Conservation (phyloP, 1,284 basidiomycete species). For the Apiotrichum gamsii region DNA sequence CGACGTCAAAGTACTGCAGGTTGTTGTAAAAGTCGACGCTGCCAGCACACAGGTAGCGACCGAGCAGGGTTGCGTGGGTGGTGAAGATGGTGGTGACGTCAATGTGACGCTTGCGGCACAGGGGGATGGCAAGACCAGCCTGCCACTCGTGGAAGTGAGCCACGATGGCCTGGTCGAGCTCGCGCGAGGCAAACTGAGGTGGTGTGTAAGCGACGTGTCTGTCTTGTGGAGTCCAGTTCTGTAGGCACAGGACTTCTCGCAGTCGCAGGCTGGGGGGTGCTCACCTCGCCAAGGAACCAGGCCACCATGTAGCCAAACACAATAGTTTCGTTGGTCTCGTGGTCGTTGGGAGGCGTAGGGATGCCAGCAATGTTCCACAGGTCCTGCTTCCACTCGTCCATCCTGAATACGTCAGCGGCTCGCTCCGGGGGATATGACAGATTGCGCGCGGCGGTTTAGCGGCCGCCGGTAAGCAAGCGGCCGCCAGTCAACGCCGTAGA, state of each 20-base stretch:
- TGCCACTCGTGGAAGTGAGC: constrained; percentile 99
- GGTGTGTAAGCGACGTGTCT: too few species aligned
- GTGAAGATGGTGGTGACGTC: constrained; percentile 98
- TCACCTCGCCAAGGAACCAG: constrained; percentile 97
- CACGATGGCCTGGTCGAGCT: constrained; percentile 76
- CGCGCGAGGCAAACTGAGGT: constrained; percentile 68
- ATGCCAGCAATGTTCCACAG: constrained; percentile 98
- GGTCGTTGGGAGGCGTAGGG: constrained; percentile 88
- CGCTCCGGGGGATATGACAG: neutral
- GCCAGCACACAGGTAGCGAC: constrained; percentile 95
- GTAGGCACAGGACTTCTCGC: too few species aligned
- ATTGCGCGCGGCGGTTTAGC: too few species aligned
- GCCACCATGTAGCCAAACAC: constrained; percentile 97
- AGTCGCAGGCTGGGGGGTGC: constrained; percentile 37
- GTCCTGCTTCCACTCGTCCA: constrained; percentile 98
- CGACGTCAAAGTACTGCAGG: constrained; percentile 97
- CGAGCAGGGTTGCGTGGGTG: constrained; percentile 96
- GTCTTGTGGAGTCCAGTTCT: neutral
- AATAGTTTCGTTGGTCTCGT: constrained; percentile 98
- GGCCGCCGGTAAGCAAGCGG: too few species aligned
- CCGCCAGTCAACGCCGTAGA: too few species aligned
- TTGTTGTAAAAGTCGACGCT: constrained; percentile 99
- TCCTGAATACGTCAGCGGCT: constrained; percentile 45
- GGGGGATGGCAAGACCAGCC: constrained; percentile 90
- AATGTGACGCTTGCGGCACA: constrained; percentile 92